Evolutionary conservation across 192 early-diverging fungal genomes (phyloP), one percentile per base, ranked within the genome.

Genomic region (Rhizophagus clarus): DNA sequence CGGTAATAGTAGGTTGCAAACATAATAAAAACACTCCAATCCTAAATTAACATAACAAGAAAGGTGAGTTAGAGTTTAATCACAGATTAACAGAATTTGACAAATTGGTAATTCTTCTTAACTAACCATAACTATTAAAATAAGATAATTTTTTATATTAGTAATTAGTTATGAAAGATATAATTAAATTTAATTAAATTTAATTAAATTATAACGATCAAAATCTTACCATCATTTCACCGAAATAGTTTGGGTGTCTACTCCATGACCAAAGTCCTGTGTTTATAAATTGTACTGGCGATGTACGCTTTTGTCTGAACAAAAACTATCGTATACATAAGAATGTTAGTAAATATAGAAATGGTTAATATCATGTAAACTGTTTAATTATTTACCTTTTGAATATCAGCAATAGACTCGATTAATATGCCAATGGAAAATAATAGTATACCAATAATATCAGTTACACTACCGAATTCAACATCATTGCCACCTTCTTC

Each of bases 241-340:
- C 80, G 6, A 81, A 73, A 74, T 81, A 81, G 45, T 81, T 81
- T 72, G 80, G 80, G 76, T 81, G 80, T 22, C 73, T 40, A 49
- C 70, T 73, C 67, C 71, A 81, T 28, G 47, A 32, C 80, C 80
- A 81, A 29, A 81, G 22, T 4, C 80, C 80, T 31, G 29, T 74
- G 8, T 34, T 56, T 9, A 73, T 81, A 63, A 77, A 61, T 66
- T 81, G 75, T 28, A 17, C 24, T 26, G 80, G 37, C 0, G 80
- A 73, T 12, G 51, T 61, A 32, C 80, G 72, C 1, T 9, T 62
- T n/a, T 24, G 31, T 24, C 80, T 24, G 45, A 81, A 81, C 12
- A n/a, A 0, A 20, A 73, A 61, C 80, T 81, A 22, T 74, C 15
- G 26, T 12, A 22, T 29, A 74, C 15, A 61, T 17, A 17, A 60